Percentiles rank a stretch among this genome's conserved stretches.
Evolutionary conservation across 345 rosid genomes (phyloP).

Genomic region (Carallia brachiata): DNA sequence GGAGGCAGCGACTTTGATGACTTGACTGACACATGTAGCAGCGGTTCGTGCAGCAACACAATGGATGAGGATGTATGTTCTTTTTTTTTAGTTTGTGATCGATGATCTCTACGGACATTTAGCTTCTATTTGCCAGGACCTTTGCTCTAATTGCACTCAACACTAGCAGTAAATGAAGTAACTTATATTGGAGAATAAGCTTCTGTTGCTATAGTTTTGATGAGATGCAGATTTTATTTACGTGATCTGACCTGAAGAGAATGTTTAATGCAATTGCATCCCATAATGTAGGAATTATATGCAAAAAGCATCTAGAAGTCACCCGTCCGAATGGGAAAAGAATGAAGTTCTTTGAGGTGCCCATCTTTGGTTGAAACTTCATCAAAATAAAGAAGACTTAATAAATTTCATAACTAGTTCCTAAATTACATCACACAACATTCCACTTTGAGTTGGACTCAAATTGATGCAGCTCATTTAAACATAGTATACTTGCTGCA

Average conservation of each 20-base stretch:
- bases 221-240: too few species aligned
- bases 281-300: too few species aligned
- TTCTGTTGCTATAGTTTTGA: too few species aligned
- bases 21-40: constrained; percentile 70
- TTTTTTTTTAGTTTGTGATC: background rate
- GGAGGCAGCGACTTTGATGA: constrained; percentile 89
- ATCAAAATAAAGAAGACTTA: too few species aligned
- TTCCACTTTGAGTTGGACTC: background rate
- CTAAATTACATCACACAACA: background rate
- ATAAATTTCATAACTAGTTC: too few species aligned
- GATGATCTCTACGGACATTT: background rate
- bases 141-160: constrained; percentile 1
- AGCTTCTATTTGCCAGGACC: background rate
- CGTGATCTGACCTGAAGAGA: too few species aligned
- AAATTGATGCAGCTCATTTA: background rate
- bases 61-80: constrained; percentile 77
- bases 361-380: too few species aligned
- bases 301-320: too few species aligned
- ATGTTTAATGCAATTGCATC: too few species aligned
- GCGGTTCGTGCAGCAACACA: constrained; percentile 60
- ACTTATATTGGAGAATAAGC: background rate
- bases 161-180: background rate
- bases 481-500: background rate
- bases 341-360: too few species aligned
- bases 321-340: too few species aligned